Conservation (phyloP, 1,284 basidiomycete genomes). For the Rhizoctonia solani region DNA sequence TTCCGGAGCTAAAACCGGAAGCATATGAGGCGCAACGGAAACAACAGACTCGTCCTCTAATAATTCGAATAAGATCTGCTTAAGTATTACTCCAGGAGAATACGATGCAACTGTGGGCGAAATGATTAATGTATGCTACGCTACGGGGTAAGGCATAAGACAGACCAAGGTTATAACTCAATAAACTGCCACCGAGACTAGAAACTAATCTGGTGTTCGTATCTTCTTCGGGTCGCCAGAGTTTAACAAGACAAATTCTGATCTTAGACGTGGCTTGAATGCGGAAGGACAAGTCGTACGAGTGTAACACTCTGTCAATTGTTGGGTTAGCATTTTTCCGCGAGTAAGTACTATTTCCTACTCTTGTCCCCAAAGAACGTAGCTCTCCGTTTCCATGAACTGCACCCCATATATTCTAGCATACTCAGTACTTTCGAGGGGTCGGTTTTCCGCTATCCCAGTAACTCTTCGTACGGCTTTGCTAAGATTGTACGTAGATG, state of each 20-base stretch:
- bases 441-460: neutral
- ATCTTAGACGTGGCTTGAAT: slow-evolving; percentile 24
- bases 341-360: neutral
- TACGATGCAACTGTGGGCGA: neutral
- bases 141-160: slow-evolving; percentile 3
- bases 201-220: neutral
- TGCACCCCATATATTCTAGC: slow-evolving; percentile 21
- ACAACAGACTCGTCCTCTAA: neutral
- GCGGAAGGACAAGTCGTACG: slow-evolving; percentile 30
- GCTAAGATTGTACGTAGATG: neutral
- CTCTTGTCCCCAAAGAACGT: slow-evolving; percentile 23
- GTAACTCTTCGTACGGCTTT: slow-evolving; percentile 7
- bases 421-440: slow-evolving; percentile 13
- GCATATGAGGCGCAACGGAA: slow-evolving; percentile 12
- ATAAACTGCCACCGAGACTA: neutral
- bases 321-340: neutral
- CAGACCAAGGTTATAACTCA: neutral
- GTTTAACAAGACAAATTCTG: slow-evolving; percentile 11
- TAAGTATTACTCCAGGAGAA: slow-evolving; percentile 2
- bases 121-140: neutral
- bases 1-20: slow-evolving; percentile 11
- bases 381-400: neutral
- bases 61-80: slow-evolving; percentile 2
- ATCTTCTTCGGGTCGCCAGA: neutral
- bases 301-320: slow-evolving; percentile 2